A percentile compares a stretch with the other conserved stretches of the same genome.
Conservation (phyloP, 169 alveolate species). For the Plasmodium falciparum region DNA sequence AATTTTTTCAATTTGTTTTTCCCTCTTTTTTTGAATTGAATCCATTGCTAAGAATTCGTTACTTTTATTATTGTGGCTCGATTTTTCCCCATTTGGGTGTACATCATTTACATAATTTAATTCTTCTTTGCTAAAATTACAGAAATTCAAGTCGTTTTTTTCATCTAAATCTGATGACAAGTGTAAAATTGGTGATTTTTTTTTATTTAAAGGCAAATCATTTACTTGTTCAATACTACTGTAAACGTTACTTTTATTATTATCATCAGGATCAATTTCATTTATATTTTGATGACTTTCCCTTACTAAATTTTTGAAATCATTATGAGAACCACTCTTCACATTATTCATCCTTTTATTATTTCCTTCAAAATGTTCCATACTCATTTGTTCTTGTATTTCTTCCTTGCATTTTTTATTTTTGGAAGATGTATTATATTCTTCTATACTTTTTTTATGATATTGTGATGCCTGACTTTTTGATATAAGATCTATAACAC, state of each 20-base stretch:
- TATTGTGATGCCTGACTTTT: constrained; percentile 53
- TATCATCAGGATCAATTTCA: background rate
- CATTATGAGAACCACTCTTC: background rate
- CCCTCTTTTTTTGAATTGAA: constrained; percentile 55
- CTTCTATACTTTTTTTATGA: constrained; percentile 34
- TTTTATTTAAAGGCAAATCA: background rate
- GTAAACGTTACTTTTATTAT: background rate
- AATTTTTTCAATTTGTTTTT: constrained; percentile 70
- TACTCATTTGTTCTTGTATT: constrained; percentile 35
- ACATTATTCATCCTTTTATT: constrained; percentile 5
- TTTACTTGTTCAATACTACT: background rate
- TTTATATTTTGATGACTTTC: background rate
- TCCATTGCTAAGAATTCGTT: constrained; percentile 34
- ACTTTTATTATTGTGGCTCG: constrained; percentile 18
- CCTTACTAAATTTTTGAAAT: constrained; percentile 1
- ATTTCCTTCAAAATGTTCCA: constrained; percentile 29
- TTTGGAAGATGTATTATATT: constrained; percentile 16
- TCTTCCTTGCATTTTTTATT: constrained; percentile 17
- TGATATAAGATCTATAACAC: constrained; percentile 72
- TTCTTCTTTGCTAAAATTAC: constrained; percentile 33
- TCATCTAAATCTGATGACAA: background rate
- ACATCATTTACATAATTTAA: constrained; percentile 24
- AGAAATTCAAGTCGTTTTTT: constrained; percentile 20
- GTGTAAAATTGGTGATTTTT: too few relatives aligned
- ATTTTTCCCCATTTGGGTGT: constrained; percentile 26